These are phyloP conservation scores for Fennellomyces sp. DNA, from an alignment of 371 early-diverging fungal genomes.

Conservation along the genomic window DNA sequence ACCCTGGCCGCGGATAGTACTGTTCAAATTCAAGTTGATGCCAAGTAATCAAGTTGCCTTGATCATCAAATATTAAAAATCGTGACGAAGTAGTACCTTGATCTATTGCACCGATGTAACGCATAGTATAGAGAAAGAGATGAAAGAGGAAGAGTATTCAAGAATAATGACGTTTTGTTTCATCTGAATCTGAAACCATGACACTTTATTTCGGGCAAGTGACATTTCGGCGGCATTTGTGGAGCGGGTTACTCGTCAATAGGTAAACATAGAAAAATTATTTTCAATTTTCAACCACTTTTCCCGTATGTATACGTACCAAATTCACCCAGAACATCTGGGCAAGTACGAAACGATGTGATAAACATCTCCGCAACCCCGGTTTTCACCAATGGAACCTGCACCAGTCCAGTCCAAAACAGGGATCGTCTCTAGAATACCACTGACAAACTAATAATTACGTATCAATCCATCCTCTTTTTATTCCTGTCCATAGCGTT, in stretches of 20 bases:
- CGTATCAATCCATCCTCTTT: too few species aligned
- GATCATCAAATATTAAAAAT: conserved; percentile 85
- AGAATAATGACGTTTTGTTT: neutral
- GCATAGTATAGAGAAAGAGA: neutral
- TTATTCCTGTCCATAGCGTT: too few species aligned
- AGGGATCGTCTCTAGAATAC: too few species aligned
- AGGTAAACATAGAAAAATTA: conserved; percentile 34
- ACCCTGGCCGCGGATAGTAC: conserved; percentile 78
- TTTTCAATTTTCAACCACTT: too few species aligned
- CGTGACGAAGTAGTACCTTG: conserved; percentile 92
- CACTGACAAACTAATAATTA: too few species aligned
- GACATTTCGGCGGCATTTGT: conserved; percentile 42
- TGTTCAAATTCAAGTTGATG: conserved; percentile 84
- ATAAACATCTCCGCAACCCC: too few species aligned
- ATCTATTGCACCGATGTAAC: conserved; percentile 85
- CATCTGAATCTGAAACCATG: too few species aligned
- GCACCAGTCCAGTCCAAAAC: too few species aligned
- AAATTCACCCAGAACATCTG: too few species aligned
- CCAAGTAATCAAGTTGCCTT: conserved; percentile 69
- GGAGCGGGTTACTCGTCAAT: conserved; percentile 45
- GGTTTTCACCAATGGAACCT: too few species aligned
- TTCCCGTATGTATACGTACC: too few species aligned
- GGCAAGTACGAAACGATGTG: too few species aligned
- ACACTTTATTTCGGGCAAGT: conserved; percentile 36
- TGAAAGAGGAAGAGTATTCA: neutral